Evolutionary conservation across 164 flowering plant species (phyloP).

Genomic region (Macadamia tetraphylla): DNA sequence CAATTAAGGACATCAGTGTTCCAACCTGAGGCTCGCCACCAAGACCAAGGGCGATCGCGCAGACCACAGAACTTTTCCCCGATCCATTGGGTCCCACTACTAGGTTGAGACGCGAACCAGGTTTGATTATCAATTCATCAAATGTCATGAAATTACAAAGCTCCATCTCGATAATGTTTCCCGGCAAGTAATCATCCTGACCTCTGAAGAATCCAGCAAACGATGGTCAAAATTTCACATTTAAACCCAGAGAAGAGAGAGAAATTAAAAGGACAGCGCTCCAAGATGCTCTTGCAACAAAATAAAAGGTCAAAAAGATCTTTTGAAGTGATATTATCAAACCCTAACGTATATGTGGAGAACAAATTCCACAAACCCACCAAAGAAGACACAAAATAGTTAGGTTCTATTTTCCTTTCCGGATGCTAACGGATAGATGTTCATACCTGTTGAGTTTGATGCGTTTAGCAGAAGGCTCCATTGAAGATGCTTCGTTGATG

Average conservation of each 20-base stretch:
- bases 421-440: not conserved
- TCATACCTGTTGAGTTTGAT: not conserved
- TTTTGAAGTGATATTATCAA: not conserved
- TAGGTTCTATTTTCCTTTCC: not conserved
- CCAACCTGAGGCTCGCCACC: slow-evolving; percentile 94
- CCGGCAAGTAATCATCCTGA: slow-evolving; percentile 80
- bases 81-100: slow-evolving; percentile 97
- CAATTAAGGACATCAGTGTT: not conserved
- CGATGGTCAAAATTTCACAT: not conserved
- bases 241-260: not conserved
- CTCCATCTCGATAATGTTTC: slow-evolving; percentile 79
- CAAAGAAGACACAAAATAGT: not conserved
- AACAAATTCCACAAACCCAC: not conserved
- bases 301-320: not conserved
- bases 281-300: not conserved
- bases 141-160: slow-evolving; percentile 87
- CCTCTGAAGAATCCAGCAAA: slow-evolving; percentile 39
- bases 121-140: slow-evolving; percentile 53
- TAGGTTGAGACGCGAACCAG: slow-evolving; percentile 78
- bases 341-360: not conserved
- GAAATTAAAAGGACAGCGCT: not conserved
- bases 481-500: not conserved
- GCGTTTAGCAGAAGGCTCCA: not conserved
- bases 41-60: slow-evolving; percentile 95
- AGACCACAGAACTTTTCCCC: slow-evolving; percentile 93